These are phyloP conservation scores for Crithidia thermophila DNA, from an alignment of 208 protist species.

Conservation along the genomic window DNA sequence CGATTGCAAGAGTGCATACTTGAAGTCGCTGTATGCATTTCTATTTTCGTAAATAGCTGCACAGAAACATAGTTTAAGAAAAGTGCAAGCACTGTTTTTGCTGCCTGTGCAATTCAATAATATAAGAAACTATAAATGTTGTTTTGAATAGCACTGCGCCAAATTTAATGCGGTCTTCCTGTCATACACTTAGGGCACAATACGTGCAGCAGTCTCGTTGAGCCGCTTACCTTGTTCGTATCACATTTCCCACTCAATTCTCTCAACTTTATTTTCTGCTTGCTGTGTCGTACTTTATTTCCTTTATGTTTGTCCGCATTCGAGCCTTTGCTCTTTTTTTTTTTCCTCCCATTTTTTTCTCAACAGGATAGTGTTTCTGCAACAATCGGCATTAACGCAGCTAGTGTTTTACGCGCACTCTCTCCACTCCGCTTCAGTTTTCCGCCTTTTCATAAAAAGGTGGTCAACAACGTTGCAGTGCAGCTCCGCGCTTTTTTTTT, in stretches of 20 bases:
- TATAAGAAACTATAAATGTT: too few species aligned
- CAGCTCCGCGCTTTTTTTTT: too few species aligned
- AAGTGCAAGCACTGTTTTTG: too few species aligned
- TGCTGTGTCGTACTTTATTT: background rate
- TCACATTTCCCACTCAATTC: too few species aligned
- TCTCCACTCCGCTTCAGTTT: background rate
- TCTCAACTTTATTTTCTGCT: background rate
- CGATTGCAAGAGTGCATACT: background rate
- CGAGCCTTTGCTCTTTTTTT: background rate
- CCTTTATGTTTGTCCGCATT: background rate
- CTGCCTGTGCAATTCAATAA: too few species aligned
- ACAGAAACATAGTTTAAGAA: too few species aligned
- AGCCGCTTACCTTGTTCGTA: too few species aligned
- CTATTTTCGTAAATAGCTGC: background rate
- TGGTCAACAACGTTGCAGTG: too few species aligned
- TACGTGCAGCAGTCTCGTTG: background rate
- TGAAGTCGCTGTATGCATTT: background rate
- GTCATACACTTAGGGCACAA: too few species aligned
- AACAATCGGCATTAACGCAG: background rate
- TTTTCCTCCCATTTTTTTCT: background rate
- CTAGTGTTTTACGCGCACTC: background rate
- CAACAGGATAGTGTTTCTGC: background rate
- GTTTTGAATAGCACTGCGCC: too few species aligned
- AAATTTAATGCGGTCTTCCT: too few species aligned
- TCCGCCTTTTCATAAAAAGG: background rate